A percentile compares a stretch with the other conserved stretches of the same genome.
Conservation (phyloP, 164 flowering plant species). For the Nymphaea thermarum region DNA sequence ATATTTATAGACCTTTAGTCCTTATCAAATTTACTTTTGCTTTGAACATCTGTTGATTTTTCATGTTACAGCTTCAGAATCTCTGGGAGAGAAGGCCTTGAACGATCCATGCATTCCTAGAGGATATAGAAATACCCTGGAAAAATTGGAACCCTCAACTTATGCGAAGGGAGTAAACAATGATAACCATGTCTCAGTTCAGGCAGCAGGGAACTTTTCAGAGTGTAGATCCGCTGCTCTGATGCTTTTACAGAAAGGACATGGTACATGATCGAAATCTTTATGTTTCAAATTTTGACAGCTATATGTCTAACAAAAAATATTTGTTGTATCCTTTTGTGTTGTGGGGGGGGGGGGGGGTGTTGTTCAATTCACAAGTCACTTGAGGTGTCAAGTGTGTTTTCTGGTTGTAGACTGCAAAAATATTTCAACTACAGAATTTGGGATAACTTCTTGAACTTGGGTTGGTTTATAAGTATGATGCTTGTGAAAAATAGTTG, state of each 20-base stretch:
- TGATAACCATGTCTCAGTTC: conserved; percentile 22
- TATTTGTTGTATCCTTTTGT: no score
- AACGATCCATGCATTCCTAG: conserved; percentile 87
- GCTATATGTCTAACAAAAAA: no score
- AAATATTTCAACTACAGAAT: no score
- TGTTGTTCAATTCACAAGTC: no score
- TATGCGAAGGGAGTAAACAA: conserved; percentile 21
- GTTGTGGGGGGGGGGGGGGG: no score
- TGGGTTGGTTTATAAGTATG: no score
- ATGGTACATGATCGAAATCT: conserved; percentile 25
- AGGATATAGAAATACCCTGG: conserved; percentile 37
- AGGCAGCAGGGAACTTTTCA: conserved; percentile 72
- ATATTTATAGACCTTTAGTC: neutral
- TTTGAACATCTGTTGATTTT: conserved; percentile 1
- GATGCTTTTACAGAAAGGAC: conserved; percentile 60
- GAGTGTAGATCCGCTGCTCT: conserved; percentile 87
- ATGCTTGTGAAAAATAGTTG: no score
- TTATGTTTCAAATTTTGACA: no score
- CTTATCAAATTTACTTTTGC: neutral
- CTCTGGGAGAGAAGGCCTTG: conserved; percentile 20
- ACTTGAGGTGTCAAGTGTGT: no score
- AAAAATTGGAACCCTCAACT: conserved; percentile 28
- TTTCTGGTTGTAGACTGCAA: no score
- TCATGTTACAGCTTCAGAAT: conserved; percentile 32
- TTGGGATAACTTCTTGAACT: no score